Base-by-base conservation (phyloP, 2,329 filamentous ascomycete species). In the Macrophomina tecta region DNA sequence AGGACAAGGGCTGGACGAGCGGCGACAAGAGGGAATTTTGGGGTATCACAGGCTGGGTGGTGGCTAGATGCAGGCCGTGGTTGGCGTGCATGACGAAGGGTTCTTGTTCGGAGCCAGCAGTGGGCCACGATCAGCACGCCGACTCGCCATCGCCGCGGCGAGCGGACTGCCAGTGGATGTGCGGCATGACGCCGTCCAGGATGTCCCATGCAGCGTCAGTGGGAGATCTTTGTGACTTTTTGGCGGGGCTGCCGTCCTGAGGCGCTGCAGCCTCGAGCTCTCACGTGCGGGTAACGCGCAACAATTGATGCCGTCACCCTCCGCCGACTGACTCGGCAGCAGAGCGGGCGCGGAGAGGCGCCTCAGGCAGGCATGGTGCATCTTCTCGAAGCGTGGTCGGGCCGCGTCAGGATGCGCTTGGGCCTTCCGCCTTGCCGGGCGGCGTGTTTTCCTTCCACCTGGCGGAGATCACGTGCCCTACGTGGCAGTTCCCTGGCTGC, bases 41-140 rank as follows among this genome's bases (percentile, higher is more conserved):
- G 52, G 52, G 64, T 66, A 61, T 66, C 52, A 66, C 64, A 66
- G 64, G 64, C 64, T 53, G 55, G 30, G 34, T 36, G 51, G 63
- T 65, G 51, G 63, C 63, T 40, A 65, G 36, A 65, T 60, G 55
- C 55, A 56, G 52, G 64, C 55, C 64, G 40, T 55, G 51, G 45
- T 66, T 48, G 53, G 64, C 64, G 32, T 66, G 64, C 64, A 66
- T 61, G 53, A 49, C 53, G 53, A 51, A 58, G 64, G 34, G 46
- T 49, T 61, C 42, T 23, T 40, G 63, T 16, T 38, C 51, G 64
- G 48, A 42, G 64, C 42, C 30, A 58, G 48, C 52, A 55, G n/a
- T 9, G 9, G 30, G 28, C 42, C 63, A 65, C 51, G 38, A 53
- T 55, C 49, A 55, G 63, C 63, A 46, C 18, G 36, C 36, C 52